These are phyloP conservation scores for Boletellus ananas DNA, from an alignment of 768 basidiomycete genomes.

Conservation along the genomic window DNA sequence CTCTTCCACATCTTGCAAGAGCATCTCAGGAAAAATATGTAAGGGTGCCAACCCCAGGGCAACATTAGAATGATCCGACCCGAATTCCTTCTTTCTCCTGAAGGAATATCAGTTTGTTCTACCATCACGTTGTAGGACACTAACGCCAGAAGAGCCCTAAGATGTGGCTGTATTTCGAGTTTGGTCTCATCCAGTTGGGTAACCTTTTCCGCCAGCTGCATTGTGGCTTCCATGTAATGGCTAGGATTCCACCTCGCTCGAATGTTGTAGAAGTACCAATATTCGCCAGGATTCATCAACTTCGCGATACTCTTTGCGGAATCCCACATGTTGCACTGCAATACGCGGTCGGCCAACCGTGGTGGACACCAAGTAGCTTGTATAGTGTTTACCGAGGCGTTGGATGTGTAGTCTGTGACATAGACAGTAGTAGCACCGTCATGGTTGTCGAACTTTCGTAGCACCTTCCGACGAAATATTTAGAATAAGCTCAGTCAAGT, in stretches of 20 bases:
- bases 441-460: slow-evolving; percentile 41
- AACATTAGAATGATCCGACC: slow-evolving; percentile 18
- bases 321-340: slow-evolving; percentile 64
- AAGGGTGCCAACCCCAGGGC: slow-evolving; percentile 23
- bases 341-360: slow-evolving; percentile 39
- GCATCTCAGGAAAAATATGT: slow-evolving; percentile 38
- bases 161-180: slow-evolving; percentile 31
- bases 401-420: slow-evolving; percentile 64
- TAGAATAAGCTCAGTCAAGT: neutral
- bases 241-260: slow-evolving; percentile 38
- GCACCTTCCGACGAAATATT: slow-evolving; percentile 37
- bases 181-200: slow-evolving; percentile 40
- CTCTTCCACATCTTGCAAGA: slow-evolving; percentile 45
- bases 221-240: slow-evolving; percentile 51
- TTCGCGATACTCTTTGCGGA: slow-evolving; percentile 39
- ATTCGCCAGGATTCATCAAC: slow-evolving; percentile 46
- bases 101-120: slow-evolving; percentile 2
- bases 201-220: slow-evolving; percentile 44
- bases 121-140: slow-evolving; percentile 19
- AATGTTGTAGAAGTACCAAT: slow-evolving; percentile 51
- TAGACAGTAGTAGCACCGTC: slow-evolving; percentile 44
- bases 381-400: slow-evolving; percentile 31
- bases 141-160: slow-evolving; percentile 53
- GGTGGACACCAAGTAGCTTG: slow-evolving; percentile 46
- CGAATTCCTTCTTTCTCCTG: slow-evolving; percentile 50